Percentiles rank a stretch among this genome's conserved stretches.
These are phyloP conservation scores for Rhodotorula sp. DNA, from an alignment of 1,284 basidiomycete genomes.

Conservation along the genomic window DNA sequence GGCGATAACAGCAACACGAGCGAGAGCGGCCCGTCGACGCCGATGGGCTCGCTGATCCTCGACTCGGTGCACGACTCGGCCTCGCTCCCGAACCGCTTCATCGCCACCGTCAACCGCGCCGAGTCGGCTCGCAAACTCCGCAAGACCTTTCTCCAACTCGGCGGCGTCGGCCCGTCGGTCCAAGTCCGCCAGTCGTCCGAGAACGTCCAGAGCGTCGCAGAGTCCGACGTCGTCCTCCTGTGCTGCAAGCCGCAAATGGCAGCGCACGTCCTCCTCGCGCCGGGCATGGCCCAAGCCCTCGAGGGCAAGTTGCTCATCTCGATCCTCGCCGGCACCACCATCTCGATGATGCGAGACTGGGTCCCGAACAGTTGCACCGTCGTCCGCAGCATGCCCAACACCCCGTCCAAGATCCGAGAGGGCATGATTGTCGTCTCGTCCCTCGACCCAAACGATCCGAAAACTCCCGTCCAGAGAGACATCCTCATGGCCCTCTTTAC, in stretches of 20 bases:
- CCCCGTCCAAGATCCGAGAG: slow-evolving; percentile 82
- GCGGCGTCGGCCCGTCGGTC: slow-evolving; percentile 53
- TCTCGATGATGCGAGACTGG: slow-evolving; percentile 73
- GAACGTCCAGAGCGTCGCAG: slow-evolving; percentile 71
- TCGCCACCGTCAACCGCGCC: slow-evolving; percentile 81
- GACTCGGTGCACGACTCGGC: slow-evolving; percentile 13
- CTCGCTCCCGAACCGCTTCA: slow-evolving; percentile 58
- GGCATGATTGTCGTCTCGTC: slow-evolving; percentile 91
- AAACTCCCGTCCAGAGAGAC: slow-evolving; percentile 63
- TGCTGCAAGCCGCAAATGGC: slow-evolving; percentile 95
- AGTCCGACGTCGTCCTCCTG: slow-evolving; percentile 81
- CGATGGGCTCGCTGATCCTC: slow-evolving; percentile 24
- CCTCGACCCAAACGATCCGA: slow-evolving; percentile 56
- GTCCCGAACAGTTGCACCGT: slow-evolving; percentile 76
- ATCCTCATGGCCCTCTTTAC: slow-evolving; percentile 91
- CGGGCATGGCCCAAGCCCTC: slow-evolving; percentile 83
- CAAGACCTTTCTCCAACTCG: slow-evolving; percentile 62
- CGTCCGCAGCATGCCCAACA: slow-evolving; percentile 98
- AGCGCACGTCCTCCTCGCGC: slow-evolving; percentile 67
- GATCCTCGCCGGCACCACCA: slow-evolving; percentile 92
- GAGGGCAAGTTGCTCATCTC: slow-evolving; percentile 90
- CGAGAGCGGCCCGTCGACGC: slow-evolving; percentile 44
- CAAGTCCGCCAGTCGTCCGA: slow-evolving; percentile 55
- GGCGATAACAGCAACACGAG: slow-evolving; percentile 33
- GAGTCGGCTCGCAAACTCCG: slow-evolving; percentile 73